Evolutionary conservation across 2,329 filamentous ascomycete species (phyloP).

Genomic region (Aspergillus hiratsukae): DNA sequence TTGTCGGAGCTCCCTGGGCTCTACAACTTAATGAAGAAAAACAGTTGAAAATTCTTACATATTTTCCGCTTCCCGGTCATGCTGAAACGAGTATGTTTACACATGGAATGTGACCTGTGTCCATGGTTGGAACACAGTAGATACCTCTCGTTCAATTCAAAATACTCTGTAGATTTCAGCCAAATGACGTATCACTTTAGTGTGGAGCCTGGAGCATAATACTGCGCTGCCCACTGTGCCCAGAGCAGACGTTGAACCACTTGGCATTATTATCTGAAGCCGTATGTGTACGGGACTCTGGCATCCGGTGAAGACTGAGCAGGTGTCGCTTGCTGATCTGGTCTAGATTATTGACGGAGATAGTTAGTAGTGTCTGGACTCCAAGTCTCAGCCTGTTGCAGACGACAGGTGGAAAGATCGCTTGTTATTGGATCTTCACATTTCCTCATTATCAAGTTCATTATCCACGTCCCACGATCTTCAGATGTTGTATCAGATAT

Average conservation of each 20-base stretch:
- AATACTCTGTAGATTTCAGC: neutral
- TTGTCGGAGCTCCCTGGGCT: conserved; percentile 29
- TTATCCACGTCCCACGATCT: neutral
- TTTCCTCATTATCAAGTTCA: neutral
- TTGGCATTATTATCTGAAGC: neutral
- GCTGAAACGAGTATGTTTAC: neutral
- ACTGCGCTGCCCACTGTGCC: neutral
- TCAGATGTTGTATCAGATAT: neutral
- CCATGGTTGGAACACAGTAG: neutral
- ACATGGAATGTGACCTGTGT: neutral
- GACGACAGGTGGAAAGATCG: neutral
- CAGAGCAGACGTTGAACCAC: neutral
- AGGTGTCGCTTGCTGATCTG: too few species aligned
- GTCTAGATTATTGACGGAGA: neutral
- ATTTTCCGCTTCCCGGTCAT: conserved; percentile 7
- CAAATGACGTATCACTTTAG: neutral
- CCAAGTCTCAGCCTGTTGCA: neutral
- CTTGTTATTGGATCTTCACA: neutral
- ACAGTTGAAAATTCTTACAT: conserved; percentile 34
- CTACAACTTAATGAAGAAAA: conserved; percentile 35
- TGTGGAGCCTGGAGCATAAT: neutral
- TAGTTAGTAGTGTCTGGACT: neutral
- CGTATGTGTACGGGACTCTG: neutral
- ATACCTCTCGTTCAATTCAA: neutral
- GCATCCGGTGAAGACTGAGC: neutral